Percentiles rank a stretch among this genome's conserved stretches.
phyloP scores from a whole-genome alignment of 768 basidiomycete genomes.

The Lactarius trivialis region DNA sequence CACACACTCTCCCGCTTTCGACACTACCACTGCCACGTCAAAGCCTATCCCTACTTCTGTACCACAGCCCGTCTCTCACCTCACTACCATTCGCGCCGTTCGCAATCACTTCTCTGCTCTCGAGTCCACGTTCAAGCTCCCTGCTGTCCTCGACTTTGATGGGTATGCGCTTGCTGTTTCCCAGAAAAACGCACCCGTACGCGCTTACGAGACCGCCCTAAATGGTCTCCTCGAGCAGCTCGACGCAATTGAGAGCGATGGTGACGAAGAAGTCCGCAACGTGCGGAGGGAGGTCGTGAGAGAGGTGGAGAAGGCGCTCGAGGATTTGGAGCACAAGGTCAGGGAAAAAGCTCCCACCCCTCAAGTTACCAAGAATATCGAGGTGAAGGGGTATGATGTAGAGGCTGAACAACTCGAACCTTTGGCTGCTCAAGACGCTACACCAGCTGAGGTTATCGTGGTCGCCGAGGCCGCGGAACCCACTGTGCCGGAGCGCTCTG shows the following conservation, averaged over 20 bases:
- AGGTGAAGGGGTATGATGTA: background rate
- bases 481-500: background rate
- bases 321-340: slow-evolving; percentile 37
- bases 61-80: background rate
- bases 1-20: background rate
- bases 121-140: slow-evolving; percentile 12
- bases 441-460: background rate
- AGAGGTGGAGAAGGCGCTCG: slow-evolving; percentile 54
- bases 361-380: background rate
- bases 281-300: slow-evolving; percentile 48
- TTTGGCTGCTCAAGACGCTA: background rate
- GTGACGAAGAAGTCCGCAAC: slow-evolving; percentile 46
- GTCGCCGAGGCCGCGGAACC: background rate
- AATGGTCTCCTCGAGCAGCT: slow-evolving; percentile 56
- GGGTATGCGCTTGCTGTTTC: slow-evolving; percentile 48
- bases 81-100: slow-evolving; percentile 9
- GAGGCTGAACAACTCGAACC: background rate
- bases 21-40: background rate
- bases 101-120: slow-evolving; percentile 9
- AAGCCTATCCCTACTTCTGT: background rate
- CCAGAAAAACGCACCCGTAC: slow-evolving; percentile 50
- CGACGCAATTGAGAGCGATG: slow-evolving; percentile 63
- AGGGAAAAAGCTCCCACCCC: background rate
- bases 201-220: slow-evolving; percentile 53
- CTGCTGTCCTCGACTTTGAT: slow-evolving; percentile 5